These are phyloP conservation scores for Blastomyces gilchristii DNA, from an alignment of 2,329 filamentous ascomycete species.

Conservation along the genomic window DNA sequence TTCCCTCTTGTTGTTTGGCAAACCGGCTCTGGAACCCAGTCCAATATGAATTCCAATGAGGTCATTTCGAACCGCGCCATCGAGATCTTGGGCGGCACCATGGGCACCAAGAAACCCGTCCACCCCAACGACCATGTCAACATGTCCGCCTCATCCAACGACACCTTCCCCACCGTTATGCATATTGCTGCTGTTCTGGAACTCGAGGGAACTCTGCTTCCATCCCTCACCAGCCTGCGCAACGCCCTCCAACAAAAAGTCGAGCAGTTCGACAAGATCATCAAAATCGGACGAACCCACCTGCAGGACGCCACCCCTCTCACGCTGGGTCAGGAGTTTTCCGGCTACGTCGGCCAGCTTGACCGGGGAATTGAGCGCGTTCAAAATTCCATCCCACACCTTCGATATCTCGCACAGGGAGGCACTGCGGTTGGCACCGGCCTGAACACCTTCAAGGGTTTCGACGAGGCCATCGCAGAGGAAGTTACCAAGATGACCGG, in stretches of 20 bases:
- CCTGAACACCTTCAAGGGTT: conserved; percentile 94
- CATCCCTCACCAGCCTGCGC: conserved; percentile 70
- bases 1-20: conserved; percentile 99
- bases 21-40: conserved; percentile 96
- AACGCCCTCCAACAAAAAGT: conserved; percentile 79
- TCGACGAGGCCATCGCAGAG: conserved; percentile 82
- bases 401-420: conserved; percentile 82
- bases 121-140: conserved; percentile 99
- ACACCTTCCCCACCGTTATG: conserved; percentile 99
- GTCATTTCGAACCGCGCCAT: conserved; percentile 99
- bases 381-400: conserved; percentile 68
- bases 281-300: conserved; percentile 98
- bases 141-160: conserved; percentile 97
- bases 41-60: conserved; percentile 99
- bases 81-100: conserved; percentile 86
- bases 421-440: conserved; percentile 95
- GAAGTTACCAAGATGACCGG: conserved; percentile 91
- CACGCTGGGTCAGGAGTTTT: conserved; percentile 94
- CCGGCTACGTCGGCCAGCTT: conserved; percentile 90
- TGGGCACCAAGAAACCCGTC: conserved; percentile 96
- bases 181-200: conserved; percentile 96
- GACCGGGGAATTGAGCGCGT: conserved; percentile 83
- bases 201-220: conserved; percentile 74
- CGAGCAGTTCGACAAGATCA: conserved; percentile 82
- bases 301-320: conserved; percentile 94